Conservation (phyloP, 31 red algal species). For the Bonnemaisonia californica region DNA sequence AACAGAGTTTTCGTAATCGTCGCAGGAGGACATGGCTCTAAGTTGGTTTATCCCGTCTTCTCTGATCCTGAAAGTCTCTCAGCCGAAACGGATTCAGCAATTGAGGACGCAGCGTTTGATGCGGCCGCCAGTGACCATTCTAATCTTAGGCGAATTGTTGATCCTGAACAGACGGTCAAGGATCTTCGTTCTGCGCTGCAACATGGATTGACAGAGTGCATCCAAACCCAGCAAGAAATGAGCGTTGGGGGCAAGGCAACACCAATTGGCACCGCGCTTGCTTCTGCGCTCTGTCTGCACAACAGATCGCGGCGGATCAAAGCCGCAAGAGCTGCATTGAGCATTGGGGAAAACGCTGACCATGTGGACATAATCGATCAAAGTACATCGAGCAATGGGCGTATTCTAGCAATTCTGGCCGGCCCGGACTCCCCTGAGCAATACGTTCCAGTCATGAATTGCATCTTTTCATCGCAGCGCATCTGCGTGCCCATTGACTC, state of each 20-base stretch:
- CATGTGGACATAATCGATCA: slow-evolving; percentile 29
- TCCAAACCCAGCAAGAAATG: slow-evolving; percentile 22
- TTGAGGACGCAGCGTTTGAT: slow-evolving; percentile 44
- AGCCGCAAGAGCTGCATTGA: slow-evolving; percentile 43
- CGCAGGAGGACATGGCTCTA: slow-evolving; percentile 16
- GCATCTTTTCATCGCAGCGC: slow-evolving; percentile 77
- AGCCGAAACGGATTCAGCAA: slow-evolving; percentile 32
- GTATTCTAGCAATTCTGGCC: slow-evolving; percentile 46
- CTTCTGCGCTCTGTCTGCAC: slow-evolving; percentile 64
- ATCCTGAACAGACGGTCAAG: slow-evolving; percentile 16
- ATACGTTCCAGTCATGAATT: slow-evolving; percentile 85
- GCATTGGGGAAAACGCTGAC: slow-evolving; percentile 26
- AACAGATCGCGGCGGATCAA: slow-evolving; percentile 58
- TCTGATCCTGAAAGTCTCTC: slow-evolving; percentile 37
- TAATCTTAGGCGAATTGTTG: slow-evolving; percentile 1
- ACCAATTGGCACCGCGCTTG: slow-evolving; percentile 45
- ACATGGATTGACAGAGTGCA: slow-evolving; percentile 31
- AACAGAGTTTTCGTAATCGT: slow-evolving; percentile 73
- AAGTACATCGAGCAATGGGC: slow-evolving; percentile 39
- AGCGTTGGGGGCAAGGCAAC: neutral
- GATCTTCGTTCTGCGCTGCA: slow-evolving; percentile 59
- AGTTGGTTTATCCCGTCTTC: slow-evolving; percentile 53
- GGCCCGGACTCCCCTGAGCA: slow-evolving; percentile 58
- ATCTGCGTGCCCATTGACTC: slow-evolving; percentile 70
- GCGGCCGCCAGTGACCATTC: slow-evolving; percentile 27